A percentile compares a stretch with the other conserved stretches of the same genome.
Conservation (phyloP, 2,329 filamentous ascomycete species). For the Atkinsonella texensis region DNA sequence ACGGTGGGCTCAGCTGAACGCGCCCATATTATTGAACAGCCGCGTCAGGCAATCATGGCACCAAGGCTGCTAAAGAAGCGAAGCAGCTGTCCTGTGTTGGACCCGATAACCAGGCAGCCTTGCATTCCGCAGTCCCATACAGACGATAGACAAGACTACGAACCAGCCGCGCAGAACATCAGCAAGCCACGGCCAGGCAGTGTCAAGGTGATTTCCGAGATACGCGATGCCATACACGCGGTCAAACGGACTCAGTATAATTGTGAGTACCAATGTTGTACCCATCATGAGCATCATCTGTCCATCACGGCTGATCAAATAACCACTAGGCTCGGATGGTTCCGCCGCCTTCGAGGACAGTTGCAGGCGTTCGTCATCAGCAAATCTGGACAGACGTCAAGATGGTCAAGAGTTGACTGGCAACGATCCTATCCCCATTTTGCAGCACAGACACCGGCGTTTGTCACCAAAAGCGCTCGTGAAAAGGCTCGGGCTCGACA, state of each 20-base stretch:
- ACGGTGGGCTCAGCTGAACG: neutral
- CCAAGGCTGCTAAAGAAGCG: constrained; percentile 15
- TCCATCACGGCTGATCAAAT: neutral
- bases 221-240: constrained; percentile 21
- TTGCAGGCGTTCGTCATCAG: constrained; percentile 1
- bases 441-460: constrained; percentile 9
- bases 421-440: neutral
- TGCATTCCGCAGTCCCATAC: neutral
- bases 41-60: constrained; percentile 13
- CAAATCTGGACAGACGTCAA: neutral
- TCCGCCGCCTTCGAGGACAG: constrained; percentile 10
- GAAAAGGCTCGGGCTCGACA: constrained; percentile 15
- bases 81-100: constrained; percentile 14
- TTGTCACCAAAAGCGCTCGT: constrained; percentile 15
- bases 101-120: constrained; percentile 5
- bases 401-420: neutral
- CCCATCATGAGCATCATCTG: neutral
- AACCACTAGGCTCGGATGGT: constrained; percentile 13
- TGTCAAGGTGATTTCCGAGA: constrained; percentile 23
- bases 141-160: constrained; percentile 1
- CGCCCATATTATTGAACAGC: neutral
- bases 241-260: constrained; percentile 19
- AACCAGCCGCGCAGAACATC: constrained; percentile 6
- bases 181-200: constrained; percentile 16
- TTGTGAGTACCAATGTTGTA: constrained; percentile 9